These are phyloP conservation scores for Cutaneotrichosporon mucoides DNA, from an alignment of 1,284 basidiomycete genomes.

Conservation along the genomic window DNA sequence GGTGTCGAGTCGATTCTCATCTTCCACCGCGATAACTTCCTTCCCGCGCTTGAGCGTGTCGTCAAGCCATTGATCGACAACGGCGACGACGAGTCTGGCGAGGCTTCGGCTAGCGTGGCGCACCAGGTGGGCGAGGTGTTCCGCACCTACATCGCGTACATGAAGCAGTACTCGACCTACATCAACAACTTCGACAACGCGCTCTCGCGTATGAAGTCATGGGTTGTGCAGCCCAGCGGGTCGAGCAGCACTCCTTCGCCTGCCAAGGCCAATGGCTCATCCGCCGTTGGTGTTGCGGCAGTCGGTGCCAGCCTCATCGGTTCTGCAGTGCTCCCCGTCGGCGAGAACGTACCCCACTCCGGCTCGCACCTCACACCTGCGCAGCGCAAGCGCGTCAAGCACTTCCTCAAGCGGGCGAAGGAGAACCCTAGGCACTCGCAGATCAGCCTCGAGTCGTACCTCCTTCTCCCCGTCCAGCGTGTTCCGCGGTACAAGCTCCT, in stretches of 20 bases:
- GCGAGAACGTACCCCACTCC: constrained; percentile 31
- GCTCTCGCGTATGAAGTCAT: constrained; percentile 75
- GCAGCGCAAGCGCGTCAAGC: constrained; percentile 79
- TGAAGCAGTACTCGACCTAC: constrained; percentile 95
- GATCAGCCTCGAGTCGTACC: constrained; percentile 89
- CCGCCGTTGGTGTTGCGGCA: constrained; percentile 20
- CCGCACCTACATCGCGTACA: constrained; percentile 85
- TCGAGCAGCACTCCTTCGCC: background rate
- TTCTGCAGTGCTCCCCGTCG: constrained; percentile 56
- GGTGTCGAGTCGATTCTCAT: constrained; percentile 85
- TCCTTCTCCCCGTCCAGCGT: constrained; percentile 90
- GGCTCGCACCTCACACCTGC: constrained; percentile 56
- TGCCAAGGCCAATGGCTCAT: background rate
- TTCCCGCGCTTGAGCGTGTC: constrained; percentile 78
- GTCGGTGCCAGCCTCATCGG: constrained; percentile 49
- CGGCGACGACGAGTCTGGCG: constrained; percentile 64
- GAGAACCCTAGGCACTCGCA: constrained; percentile 84
- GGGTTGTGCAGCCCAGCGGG: constrained; percentile 53
- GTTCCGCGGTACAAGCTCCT: constrained; percentile 92
- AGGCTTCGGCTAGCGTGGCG: constrained; percentile 68
- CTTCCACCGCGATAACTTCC: constrained; percentile 87
- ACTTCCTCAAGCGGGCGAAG: constrained; percentile 62
- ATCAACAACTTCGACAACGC: constrained; percentile 96
- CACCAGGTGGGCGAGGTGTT: constrained; percentile 85
- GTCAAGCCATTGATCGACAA: constrained; percentile 62